Percentiles rank a stretch among this genome's conserved stretches.
These are phyloP conservation scores for Themeda triandra DNA, from an alignment of 176 grass and related monocot genomes.

Conservation along the genomic window DNA sequence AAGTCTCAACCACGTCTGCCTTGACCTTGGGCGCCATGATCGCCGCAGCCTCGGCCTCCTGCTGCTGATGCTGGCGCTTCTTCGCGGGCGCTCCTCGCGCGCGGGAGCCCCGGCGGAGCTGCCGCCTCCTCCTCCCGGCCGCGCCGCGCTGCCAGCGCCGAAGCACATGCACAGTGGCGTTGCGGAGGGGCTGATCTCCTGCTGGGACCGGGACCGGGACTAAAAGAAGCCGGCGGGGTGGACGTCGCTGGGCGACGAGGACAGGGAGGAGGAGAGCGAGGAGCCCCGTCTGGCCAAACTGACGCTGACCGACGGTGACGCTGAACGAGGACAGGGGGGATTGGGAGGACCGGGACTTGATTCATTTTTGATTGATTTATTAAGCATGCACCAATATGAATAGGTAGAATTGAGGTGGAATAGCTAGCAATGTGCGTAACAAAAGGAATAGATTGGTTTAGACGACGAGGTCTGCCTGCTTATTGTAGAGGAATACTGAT, in stretches of 20 bases:
- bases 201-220: background rate
- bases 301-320: too few relatives aligned
- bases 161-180: background rate
- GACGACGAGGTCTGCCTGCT: too few relatives aligned
- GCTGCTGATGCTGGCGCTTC: background rate
- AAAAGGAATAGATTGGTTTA: too few relatives aligned
- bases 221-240: background rate
- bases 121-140: background rate
- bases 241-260: background rate
- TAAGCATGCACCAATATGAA: too few relatives aligned
- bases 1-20: too few relatives aligned
- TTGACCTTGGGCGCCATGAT: background rate
- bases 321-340: background rate
- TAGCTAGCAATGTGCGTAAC: too few relatives aligned
- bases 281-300: background rate
- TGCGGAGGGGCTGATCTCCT: background rate
- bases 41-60: background rate
- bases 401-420: too few relatives aligned
- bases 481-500: too few relatives aligned
- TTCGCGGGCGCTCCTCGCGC: background rate
- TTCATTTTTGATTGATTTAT: too few relatives aligned
- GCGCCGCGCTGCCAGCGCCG: background rate
- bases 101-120: too few relatives aligned
- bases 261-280: background rate
- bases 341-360: too few relatives aligned